These are phyloP conservation scores for Colletotrichum liriopes DNA, from an alignment of 2,329 filamentous ascomycete species.

Conservation along the genomic window DNA sequence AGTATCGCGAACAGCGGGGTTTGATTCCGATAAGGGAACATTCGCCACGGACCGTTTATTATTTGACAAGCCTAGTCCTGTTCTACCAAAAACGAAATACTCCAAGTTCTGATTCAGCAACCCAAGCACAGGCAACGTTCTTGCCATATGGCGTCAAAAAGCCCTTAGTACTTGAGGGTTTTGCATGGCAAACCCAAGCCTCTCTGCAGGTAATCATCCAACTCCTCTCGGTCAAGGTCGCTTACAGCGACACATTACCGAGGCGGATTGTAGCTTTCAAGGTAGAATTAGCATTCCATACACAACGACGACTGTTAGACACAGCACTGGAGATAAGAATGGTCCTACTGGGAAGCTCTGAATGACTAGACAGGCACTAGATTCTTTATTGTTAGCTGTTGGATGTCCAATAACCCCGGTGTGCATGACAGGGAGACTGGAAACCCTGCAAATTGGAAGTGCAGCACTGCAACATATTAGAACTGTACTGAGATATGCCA, in stretches of 20 bases:
- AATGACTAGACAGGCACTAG: too few species aligned
- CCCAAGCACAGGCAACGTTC: not conserved
- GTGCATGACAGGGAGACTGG: not conserved
- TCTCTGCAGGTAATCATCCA: too few species aligned
- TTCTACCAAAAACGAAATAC: not conserved
- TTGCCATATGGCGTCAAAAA: too few species aligned
- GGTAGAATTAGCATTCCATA: too few species aligned
- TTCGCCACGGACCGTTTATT: not conserved
- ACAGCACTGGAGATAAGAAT: not conserved
- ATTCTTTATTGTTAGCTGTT: not conserved
- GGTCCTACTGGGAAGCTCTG: too few species aligned
- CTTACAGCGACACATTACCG: not conserved
- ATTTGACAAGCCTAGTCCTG: not conserved
- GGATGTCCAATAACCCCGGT: conserved; percentile 6
- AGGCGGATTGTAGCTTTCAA: too few species aligned
- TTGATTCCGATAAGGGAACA: not conserved
- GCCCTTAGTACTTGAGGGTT: too few species aligned
- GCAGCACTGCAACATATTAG: conserved; percentile 3
- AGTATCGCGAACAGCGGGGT: not conserved
- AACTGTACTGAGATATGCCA: conserved; percentile 2
- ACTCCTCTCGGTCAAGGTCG: not conserved
- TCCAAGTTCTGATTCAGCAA: not conserved
- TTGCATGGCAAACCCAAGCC: too few species aligned
- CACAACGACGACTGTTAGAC: too few species aligned
- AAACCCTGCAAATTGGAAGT: conserved; percentile 11